phyloP scores from a whole-genome alignment of 2,329 filamentous ascomycete genomes.

The Aureobasidium sp. region DNA sequence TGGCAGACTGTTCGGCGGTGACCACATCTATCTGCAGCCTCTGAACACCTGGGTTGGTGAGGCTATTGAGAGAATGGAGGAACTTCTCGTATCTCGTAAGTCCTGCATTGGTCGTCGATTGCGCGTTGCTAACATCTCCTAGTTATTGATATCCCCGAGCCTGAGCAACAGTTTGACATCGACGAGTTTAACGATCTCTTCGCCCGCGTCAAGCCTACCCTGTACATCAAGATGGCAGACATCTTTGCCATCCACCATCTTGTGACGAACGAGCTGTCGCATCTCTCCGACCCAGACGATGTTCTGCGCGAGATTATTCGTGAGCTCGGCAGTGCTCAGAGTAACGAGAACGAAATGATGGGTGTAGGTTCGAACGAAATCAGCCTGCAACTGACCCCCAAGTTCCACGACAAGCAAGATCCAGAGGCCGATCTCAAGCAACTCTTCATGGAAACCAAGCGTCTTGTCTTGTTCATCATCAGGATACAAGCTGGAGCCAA shows the following conservation, averaged over 20 bases:
- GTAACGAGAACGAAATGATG: slow-evolving; percentile 88
- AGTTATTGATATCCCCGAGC: slow-evolving; percentile 75
- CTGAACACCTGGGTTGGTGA: slow-evolving; percentile 87
- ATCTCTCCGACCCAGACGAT: slow-evolving; percentile 79
- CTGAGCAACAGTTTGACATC: slow-evolving; percentile 91
- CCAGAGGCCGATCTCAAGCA: slow-evolving; percentile 88
- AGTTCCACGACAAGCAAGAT: slow-evolving; percentile 83
- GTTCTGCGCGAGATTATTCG: slow-evolving; percentile 84
- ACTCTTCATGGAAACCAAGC: slow-evolving; percentile 96
- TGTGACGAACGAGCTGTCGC: slow-evolving; percentile 68
- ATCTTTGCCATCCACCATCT: slow-evolving; percentile 94
- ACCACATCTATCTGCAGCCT: slow-evolving; percentile 92
- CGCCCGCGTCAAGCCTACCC: slow-evolving; percentile 87
- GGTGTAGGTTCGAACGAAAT: slow-evolving; percentile 83
- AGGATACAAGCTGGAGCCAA: slow-evolving; percentile 87
- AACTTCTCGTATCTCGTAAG: slow-evolving; percentile 63
- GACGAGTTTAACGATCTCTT: slow-evolving; percentile 99
- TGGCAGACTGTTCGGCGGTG: slow-evolving; percentile 81
- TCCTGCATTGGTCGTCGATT: slow-evolving; percentile 16
- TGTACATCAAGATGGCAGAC: slow-evolving; percentile 99
- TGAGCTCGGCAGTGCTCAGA: slow-evolving; percentile 92
- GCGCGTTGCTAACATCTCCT: slow-evolving; percentile 1
- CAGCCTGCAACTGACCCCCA: slow-evolving; percentile 81
- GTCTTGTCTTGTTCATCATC: slow-evolving; percentile 95
- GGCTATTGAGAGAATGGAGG: slow-evolving; percentile 69